Base-by-base conservation (phyloP, 2,329 filamentous ascomycete species). In the Anthostomella pinea region DNA sequence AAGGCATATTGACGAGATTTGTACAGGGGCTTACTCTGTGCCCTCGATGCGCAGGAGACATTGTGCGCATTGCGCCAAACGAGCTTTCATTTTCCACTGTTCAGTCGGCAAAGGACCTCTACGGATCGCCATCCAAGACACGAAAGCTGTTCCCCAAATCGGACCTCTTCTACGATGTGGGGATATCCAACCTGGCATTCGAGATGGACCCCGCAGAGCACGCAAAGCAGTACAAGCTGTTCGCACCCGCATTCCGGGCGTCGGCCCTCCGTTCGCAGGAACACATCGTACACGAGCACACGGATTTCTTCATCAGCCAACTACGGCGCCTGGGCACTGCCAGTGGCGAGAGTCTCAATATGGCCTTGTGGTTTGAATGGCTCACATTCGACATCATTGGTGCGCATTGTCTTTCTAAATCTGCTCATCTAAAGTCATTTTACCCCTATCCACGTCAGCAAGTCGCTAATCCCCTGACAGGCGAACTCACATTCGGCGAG, bases 311-410 rank as follows among this genome's bases (percentile, higher is more conserved):
- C 24, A 35, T 54, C 9, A 16, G 42, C 5, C 41, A 52, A 22
- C 24, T 53, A 11, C 37, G 20, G 5, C 20, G 21, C 6, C 21
- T 38, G 3, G 35, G 38, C 8, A 20, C 24, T 6, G 13, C 8
- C 4, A 18, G 18, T 4, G 27, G 30, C 7, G 28, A 26, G 11
- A 41, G 41, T 10, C 18, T 55, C 13, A 41, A 53, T 24, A 40
- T 51, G 8, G 36, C 45, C 8, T 23, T 41, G 22, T 48, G 44
- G 39, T 28, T 48, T 8, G 41, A 52, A 25, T 53, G 48, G 49
- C 38, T 54, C 6, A 49, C 43, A 6, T 54, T 56, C 25, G 51
- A 54, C 23, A 52, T 53, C 23, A 48, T 53, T 13, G 45, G 47
- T 38, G 25, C 25, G n/a, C n/a, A n/a, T n/a, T n/a, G n/a, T n/a